These are phyloP conservation scores for Candida pseudoviswanathii DNA, from an alignment of 1,139 yeast species.

Conservation along the genomic window DNA sequence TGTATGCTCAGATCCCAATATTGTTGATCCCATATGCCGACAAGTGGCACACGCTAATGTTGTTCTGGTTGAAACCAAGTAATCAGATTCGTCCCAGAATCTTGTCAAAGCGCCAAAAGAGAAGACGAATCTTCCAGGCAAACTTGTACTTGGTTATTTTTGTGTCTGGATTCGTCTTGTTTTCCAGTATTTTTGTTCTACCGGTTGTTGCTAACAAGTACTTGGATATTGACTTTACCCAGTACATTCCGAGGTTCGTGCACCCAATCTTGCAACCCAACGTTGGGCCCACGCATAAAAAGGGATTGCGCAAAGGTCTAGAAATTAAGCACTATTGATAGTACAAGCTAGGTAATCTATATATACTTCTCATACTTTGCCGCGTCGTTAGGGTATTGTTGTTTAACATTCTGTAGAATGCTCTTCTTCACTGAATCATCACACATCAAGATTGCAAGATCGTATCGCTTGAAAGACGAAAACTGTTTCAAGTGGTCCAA, in stretches of 20 bases:
- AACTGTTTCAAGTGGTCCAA: constrained; percentile 22
- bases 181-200: constrained; percentile 38
- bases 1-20: constrained; percentile 54
- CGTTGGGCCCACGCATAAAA: constrained; percentile 24
- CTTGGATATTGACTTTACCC: constrained; percentile 39
- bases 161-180: constrained; percentile 35
- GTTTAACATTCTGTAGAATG: constrained; percentile 16
- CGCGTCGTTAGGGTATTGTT: constrained; percentile 10
- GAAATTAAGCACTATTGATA: constrained; percentile 14
- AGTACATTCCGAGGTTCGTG: constrained; percentile 37
- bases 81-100: constrained; percentile 47
- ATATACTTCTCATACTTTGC: constrained; percentile 7
- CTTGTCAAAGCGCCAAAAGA: constrained; percentile 35
- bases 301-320: constrained; percentile 38
- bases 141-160: constrained; percentile 42
- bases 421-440: constrained; percentile 11
- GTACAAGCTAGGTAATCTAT: not conserved
- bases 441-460: constrained; percentile 21
- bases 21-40: constrained; percentile 61
- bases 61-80: constrained; percentile 80
- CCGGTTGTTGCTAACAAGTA: constrained; percentile 41
- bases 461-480: constrained; percentile 28
- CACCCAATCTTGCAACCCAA: constrained; percentile 46
- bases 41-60: constrained; percentile 74
- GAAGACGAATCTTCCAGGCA: constrained; percentile 30